These are phyloP conservation scores for Monilinia aucupariae DNA, from an alignment of 2,329 filamentous ascomycete species.

Conservation along the genomic window DNA sequence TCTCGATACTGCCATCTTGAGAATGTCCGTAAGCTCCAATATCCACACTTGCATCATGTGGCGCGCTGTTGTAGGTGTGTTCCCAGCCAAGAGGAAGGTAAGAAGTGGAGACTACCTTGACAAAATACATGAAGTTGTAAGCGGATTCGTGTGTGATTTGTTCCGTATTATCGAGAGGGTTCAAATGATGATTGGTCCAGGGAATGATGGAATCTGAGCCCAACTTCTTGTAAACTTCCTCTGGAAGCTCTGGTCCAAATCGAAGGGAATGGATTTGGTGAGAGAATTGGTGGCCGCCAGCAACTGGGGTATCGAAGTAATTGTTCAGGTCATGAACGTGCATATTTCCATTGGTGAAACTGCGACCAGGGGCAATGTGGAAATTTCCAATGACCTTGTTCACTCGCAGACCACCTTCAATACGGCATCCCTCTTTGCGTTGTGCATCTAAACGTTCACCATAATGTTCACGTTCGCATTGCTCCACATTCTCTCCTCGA, in stretches of 20 bases:
- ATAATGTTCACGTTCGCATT: slow-evolving; percentile 94
- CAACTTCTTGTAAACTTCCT: slow-evolving; percentile 58
- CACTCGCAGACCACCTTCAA: slow-evolving; percentile 85
- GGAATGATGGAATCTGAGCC: slow-evolving; percentile 46
- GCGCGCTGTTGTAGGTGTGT: slow-evolving; percentile 40
- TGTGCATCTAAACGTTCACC: slow-evolving; percentile 81
- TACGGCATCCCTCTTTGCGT: slow-evolving; percentile 85
- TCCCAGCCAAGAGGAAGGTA: slow-evolving; percentile 90
- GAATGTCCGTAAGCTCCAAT: slow-evolving; percentile 64
- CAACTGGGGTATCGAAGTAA: slow-evolving; percentile 72
- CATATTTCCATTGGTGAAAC: slow-evolving; percentile 93
- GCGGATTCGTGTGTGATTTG: slow-evolving; percentile 76
- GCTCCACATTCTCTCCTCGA: slow-evolving; percentile 84
- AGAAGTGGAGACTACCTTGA: slow-evolving; percentile 95
- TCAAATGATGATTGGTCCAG: slow-evolving; percentile 87
- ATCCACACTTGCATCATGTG: slow-evolving; percentile 49
- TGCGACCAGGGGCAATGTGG: slow-evolving; percentile 92
- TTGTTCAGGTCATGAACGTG: slow-evolving; percentile 97
- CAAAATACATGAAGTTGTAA: slow-evolving; percentile 98
- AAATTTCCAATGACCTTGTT: slow-evolving; percentile 99
- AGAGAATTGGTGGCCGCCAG: slow-evolving; percentile 75
- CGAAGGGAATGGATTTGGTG: slow-evolving; percentile 84
- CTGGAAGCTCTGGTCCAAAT: slow-evolving; percentile 87
- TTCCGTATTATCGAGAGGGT: slow-evolving; percentile 76
- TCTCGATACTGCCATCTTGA: slow-evolving; percentile 79